Evolutionary conservation across 2,329 filamentous ascomycete genomes (phyloP).

Genomic region (Raffaelea ambrosiae): DNA sequence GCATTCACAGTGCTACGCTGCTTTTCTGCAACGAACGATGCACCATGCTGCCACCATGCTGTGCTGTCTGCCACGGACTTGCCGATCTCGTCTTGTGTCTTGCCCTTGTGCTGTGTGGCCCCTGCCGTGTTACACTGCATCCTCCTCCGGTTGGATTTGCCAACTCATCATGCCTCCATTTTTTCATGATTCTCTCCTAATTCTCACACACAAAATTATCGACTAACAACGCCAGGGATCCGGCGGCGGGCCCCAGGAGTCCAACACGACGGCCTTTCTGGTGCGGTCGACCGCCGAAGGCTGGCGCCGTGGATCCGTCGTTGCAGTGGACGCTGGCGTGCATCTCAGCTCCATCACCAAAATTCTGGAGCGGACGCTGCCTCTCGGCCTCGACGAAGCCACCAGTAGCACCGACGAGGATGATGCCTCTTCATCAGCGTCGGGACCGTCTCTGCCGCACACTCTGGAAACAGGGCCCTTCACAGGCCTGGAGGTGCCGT

Average conservation of each 20-base stretch:
- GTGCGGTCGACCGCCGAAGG: constrained; percentile 71
- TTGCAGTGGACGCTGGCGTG: constrained; percentile 91
- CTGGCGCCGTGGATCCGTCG: constrained; percentile 74
- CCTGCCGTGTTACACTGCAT: not conserved
- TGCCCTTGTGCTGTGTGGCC: not conserved
- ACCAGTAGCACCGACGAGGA: not conserved
- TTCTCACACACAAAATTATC: no score
- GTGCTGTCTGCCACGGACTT: not conserved
- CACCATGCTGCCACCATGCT: not conserved
- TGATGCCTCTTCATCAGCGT: not conserved
- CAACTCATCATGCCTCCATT: no score
- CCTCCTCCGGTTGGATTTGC: no score
- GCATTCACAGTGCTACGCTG: no score
- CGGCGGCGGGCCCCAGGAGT: constrained; percentile 82
- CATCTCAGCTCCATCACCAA: constrained; percentile 79
- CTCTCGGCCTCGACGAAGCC: constrained; percentile 23
- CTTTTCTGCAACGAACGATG: no score
- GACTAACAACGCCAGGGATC: constrained; percentile 53
- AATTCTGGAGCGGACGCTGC: constrained; percentile 56
- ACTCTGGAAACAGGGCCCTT: constrained; percentile 66
- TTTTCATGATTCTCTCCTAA: no score
- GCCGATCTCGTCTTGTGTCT: not conserved
- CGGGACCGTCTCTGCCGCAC: constrained; percentile 34
- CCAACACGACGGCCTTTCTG: constrained; percentile 81
- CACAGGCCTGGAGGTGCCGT: constrained; percentile 63